Evolutionary conservation across 176 grass and related monocot genomes (phyloP), one percentile per base, ranked within the genome.

Genomic region (Oryza glaberrima): DNA sequence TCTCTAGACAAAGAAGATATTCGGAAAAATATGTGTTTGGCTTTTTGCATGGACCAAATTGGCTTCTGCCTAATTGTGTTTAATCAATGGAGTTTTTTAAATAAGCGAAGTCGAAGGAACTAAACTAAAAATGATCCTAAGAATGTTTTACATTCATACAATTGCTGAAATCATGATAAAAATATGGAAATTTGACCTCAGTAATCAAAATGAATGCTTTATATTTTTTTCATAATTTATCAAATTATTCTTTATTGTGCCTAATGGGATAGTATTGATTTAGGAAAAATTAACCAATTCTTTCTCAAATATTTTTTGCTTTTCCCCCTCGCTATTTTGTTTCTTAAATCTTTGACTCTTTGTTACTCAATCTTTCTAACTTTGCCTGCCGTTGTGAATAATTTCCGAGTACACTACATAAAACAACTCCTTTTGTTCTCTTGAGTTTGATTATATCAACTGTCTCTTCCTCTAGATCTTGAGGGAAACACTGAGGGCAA

Each of bases 401-500:
- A 25, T 28, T 41, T 79, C 65, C 5, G 23, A 32, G 23, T 60
- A 23, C n/a, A 63, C n/a, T 11, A 63, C 58, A 71, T 60, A n/a
- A 69, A 69, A 49, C 45, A 76, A 38, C 58, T 49, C 16, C 12
- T 69, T 83, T 26, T 49, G 6, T 28, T 49, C 23, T 74, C 28
- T 48, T 16, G 14, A 77, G 19, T 10, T 65, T 85, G 7, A 4
- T 47, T 51, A 23, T 11, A 30, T 38, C 48, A 77, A 70, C n/a
- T 75, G 4, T 77, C 64, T 67, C 3, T 65, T 23, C 52, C 79
- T 70, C 47, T 77, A 98, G 96, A 98, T 87, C 77, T 98, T 72
- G 93, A 94, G 73, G 89, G 93, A 80, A 93, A 98, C 85, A 90
- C 93, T 8, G 96, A 95, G 43, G 87, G 82, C 0, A 98, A 95